Evolutionary conservation across 257 asterid species (phyloP).

Genomic region (Scutellaria barbata): DNA sequence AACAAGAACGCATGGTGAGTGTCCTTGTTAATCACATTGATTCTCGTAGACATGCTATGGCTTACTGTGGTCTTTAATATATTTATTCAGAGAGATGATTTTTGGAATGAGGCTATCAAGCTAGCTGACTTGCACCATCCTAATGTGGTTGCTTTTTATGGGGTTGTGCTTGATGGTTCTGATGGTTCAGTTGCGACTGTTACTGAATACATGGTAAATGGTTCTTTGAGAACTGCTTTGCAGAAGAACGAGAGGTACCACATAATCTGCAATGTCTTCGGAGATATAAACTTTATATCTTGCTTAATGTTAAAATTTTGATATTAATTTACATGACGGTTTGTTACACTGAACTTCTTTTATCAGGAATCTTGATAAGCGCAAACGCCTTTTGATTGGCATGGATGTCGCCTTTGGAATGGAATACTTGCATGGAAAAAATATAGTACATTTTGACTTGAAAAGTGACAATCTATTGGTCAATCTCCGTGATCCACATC

Average conservation of each 20-base stretch:
- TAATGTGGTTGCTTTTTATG: conserved; percentile 96
- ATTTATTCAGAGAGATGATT: conserved; percentile 77
- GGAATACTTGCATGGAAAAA: conserved; percentile 98
- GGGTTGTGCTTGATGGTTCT: conserved; percentile 95
- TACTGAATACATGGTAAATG: conserved; percentile 98
- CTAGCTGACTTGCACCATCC: conserved; percentile 99
- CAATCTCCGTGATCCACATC: conserved; percentile 98
- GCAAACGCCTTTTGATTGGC: conserved; percentile 87
- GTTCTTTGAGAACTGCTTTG: conserved; percentile 88
- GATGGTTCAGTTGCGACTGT: conserved; percentile 97
- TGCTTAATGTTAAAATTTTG: conserved; percentile 26
- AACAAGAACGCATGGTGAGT: conserved; percentile 95
- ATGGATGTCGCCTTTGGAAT: conserved; percentile 99
- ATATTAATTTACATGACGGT: conserved; percentile 1
- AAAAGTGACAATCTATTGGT: conserved; percentile 97
- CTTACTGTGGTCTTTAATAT: conserved; percentile 27
- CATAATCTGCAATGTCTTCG: background rate
- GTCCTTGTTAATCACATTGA: conserved; percentile 33
- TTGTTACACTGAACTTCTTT: conserved; percentile 22
- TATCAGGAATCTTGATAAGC: conserved; percentile 81
- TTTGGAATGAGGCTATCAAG: conserved; percentile 99
- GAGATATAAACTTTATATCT: background rate
- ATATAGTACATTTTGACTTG: conserved; percentile 95
- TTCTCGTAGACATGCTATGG: conserved; percentile 6
- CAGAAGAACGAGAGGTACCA: conserved; percentile 87